Conservation (phyloP, 106 monocot species). For the Allium sativum region DNA sequence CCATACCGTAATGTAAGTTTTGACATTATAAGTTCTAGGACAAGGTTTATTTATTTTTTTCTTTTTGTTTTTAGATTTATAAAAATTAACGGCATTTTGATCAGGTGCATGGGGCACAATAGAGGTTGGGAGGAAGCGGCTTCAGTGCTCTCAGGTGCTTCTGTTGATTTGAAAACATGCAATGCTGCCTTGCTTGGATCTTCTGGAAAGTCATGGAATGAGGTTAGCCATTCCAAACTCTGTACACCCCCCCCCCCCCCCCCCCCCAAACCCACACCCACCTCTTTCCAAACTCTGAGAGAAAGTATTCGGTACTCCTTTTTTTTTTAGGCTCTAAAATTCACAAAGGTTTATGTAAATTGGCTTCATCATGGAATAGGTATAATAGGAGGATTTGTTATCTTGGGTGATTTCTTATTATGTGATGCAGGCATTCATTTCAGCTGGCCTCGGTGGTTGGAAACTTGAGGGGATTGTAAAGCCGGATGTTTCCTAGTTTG, state of each 20-base stretch:
- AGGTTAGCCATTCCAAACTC: slow-evolving; percentile 31
- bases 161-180: slow-evolving; percentile 70
- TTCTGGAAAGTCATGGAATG: slow-evolving; percentile 75
- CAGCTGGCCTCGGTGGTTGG: slow-evolving; percentile 67
- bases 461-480: slow-evolving; percentile 62
- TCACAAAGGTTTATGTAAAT: too few relatives aligned
- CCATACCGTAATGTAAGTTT: slow-evolving; percentile 75
- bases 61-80: neutral
- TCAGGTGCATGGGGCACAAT: slow-evolving; percentile 99
- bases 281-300: too few relatives aligned
- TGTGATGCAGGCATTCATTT: slow-evolving; percentile 36
- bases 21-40: neutral
- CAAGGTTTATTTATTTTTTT: too few relatives aligned
- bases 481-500: slow-evolving; percentile 18
- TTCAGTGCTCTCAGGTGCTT: slow-evolving; percentile 73
- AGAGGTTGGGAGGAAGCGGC: slow-evolving; percentile 99
- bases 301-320: too few relatives aligned
- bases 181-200: slow-evolving; percentile 95
- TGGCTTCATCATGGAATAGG: too few relatives aligned
- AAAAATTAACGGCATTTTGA: neutral
- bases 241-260: too few relatives aligned
- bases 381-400: neutral
- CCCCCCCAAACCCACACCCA: too few relatives aligned
- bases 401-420: neutral
- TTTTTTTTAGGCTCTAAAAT: too few relatives aligned